Percentiles rank a stretch among this genome's conserved stretches.
These are phyloP conservation scores for Amphirosellinia nigrospora DNA, from an alignment of 495 filamentous ascomycete species.

Conservation along the genomic window DNA sequence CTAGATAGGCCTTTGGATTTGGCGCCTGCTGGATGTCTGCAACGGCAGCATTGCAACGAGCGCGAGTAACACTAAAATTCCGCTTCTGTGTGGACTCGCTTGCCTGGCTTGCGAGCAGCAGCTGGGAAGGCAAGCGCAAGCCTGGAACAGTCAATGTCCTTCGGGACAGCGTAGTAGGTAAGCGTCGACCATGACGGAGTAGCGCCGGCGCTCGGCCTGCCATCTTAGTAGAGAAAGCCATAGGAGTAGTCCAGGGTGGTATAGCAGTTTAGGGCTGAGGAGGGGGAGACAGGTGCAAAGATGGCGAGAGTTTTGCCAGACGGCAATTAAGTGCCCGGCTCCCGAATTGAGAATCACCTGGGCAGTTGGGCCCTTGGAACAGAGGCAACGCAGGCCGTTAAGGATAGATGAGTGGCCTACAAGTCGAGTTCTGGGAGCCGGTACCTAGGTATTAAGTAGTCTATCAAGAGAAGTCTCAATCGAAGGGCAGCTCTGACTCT, in stretches of 20 bases:
- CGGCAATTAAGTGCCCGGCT: slow-evolving; percentile 28
- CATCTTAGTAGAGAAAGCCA: slow-evolving; percentile 45
- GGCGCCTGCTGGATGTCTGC: slow-evolving; percentile 66
- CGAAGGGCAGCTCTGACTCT: slow-evolving; percentile 22
- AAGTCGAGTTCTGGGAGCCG: slow-evolving; percentile 7
- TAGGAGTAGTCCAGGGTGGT: slow-evolving; percentile 17
- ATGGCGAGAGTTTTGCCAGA: slow-evolving; percentile 13
- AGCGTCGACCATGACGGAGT: slow-evolving; percentile 55
- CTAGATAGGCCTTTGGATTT: slow-evolving; percentile 84
- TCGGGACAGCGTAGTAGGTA: slow-evolving; percentile 46
- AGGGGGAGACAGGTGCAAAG: not conserved
- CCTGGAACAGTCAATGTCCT: slow-evolving; percentile 45
- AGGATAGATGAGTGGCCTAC: not conserved
- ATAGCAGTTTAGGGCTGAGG: not conserved
- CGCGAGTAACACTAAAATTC: slow-evolving; percentile 46
- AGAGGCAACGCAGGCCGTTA: slow-evolving; percentile 7
- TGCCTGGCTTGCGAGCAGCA: slow-evolving; percentile 38
- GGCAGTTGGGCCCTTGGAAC: slow-evolving; percentile 18
- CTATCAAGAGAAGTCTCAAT: slow-evolving; percentile 15
- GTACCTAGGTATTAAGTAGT: not conserved
- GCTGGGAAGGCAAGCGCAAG: slow-evolving; percentile 40
- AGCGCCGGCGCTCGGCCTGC: slow-evolving; percentile 56
- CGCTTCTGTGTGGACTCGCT: slow-evolving; percentile 45
- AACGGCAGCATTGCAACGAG: slow-evolving; percentile 36
- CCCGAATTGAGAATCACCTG: slow-evolving; percentile 24